These are phyloP conservation scores for Colletotrichum salicis DNA, from an alignment of 2,329 filamentous ascomycete genomes.

Conservation along the genomic window DNA sequence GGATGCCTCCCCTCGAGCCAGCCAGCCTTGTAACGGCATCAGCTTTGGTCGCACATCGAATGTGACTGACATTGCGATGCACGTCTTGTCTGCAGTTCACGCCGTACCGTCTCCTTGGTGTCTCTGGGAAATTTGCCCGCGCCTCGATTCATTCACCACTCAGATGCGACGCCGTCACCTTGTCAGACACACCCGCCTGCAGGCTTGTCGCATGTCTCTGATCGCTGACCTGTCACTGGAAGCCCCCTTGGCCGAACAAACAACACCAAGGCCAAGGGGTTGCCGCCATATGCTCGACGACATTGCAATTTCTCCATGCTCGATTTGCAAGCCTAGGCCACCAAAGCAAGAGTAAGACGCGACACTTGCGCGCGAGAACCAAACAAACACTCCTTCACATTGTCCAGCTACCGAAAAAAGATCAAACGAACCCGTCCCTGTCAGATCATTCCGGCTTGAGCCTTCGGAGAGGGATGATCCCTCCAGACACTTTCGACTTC, in stretches of 20 bases:
- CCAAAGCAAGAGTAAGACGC: neutral
- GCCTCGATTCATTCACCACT: neutral
- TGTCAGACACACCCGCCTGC: constrained; percentile 6
- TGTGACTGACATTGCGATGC: neutral
- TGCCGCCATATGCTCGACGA: neutral
- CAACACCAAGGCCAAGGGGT: neutral
- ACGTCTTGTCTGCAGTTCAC: constrained; percentile 16
- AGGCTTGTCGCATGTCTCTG: constrained; percentile 16
- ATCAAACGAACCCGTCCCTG: constrained; percentile 20
- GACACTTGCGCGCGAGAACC: neutral
- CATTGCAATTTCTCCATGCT: neutral
- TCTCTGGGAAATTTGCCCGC: neutral
- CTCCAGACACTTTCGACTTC: neutral
- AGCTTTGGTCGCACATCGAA: constrained; percentile 3
- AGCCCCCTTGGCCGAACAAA: neutral
- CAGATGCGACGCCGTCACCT: constrained; percentile 4
- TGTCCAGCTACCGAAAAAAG: constrained; percentile 9
- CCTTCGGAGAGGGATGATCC: constrained; percentile 17
- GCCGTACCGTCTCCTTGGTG: constrained; percentile 5
- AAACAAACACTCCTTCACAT: neutral
- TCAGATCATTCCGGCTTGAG: constrained; percentile 10
- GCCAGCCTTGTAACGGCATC: neutral
- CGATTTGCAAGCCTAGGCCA: neutral
- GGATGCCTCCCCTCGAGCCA: neutral
- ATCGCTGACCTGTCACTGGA: constrained; percentile 5